These are phyloP conservation scores for Medakamo hakoo DNA, from an alignment of 139 green algal genomes.

Conservation along the genomic window DNA sequence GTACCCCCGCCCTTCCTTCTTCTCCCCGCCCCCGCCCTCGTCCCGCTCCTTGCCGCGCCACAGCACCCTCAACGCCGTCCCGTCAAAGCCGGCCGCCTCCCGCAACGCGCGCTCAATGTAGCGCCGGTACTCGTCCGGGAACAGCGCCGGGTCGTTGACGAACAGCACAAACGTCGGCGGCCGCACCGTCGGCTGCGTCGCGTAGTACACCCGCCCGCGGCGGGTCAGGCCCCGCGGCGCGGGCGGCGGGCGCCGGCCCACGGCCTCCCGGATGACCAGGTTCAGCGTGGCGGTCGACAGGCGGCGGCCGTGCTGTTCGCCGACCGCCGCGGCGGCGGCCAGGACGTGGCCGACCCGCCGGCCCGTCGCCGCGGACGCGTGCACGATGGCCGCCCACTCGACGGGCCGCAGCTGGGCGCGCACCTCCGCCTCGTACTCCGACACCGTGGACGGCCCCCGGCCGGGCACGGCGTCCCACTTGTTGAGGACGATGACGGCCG, in stretches of 20 bases:
- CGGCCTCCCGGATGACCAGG: constrained; percentile 51
- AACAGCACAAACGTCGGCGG: constrained; percentile 97
- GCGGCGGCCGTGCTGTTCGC: constrained; percentile 51
- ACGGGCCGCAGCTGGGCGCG: constrained; percentile 59
- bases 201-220: constrained; percentile 79
- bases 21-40: not conserved
- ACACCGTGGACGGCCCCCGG: constrained; percentile 31
- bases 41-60: constrained; percentile 51
- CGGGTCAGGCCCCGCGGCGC: constrained; percentile 26
- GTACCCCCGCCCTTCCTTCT: not conserved
- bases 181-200: constrained; percentile 42
- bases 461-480: constrained; percentile 85
- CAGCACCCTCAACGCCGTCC: constrained; percentile 65
- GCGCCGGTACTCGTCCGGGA: constrained; percentile 73
- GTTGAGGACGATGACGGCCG: constrained; percentile 86
- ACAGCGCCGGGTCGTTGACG: constrained; percentile 76
- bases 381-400: constrained; percentile 77
- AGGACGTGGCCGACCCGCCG: constrained; percentile 62
- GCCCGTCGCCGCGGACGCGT: constrained; percentile 59
- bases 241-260: constrained; percentile 56
- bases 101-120: constrained; percentile 69
- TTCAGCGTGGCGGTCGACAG: constrained; percentile 89
- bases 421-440: constrained; percentile 20
- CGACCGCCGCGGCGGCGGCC: constrained; percentile 45
- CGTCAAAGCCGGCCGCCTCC: constrained; percentile 66